Conservation (phyloP, 768 basidiomycete genomes). For the Pulveroboletus sp. region DNA sequence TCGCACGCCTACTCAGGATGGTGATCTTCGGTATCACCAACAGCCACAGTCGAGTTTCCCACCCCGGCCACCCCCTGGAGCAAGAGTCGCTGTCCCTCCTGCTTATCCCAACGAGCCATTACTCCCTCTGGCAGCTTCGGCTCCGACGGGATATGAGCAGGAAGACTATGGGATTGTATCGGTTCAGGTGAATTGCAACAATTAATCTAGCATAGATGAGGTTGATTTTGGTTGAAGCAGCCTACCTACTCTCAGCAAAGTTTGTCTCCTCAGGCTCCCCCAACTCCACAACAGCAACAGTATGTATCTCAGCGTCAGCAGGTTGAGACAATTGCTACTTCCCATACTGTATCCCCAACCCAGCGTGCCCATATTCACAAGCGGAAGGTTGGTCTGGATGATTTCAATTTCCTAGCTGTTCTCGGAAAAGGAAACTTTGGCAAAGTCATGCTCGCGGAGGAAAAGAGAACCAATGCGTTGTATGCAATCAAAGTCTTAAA, state of each 20-base stretch:
- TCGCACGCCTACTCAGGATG: slow-evolving; percentile 29
- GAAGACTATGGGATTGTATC: slow-evolving; percentile 22
- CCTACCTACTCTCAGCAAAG: slow-evolving; percentile 22
- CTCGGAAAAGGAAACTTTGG: slow-evolving; percentile 99
- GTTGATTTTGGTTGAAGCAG: slow-evolving; percentile 14
- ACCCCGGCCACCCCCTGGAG: slow-evolving; percentile 36
- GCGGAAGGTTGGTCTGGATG: slow-evolving; percentile 92
- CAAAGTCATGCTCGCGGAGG: slow-evolving; percentile 99
- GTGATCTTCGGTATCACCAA: slow-evolving; percentile 39
- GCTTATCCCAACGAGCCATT: slow-evolving; percentile 33
- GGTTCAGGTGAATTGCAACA: slow-evolving; percentile 19
- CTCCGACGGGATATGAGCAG: slow-evolving; percentile 24
- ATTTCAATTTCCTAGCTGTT: slow-evolving; percentile 98
- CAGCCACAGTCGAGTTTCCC: slow-evolving; percentile 31
- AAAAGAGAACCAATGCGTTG: slow-evolving; percentile 83
- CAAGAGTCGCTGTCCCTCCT: slow-evolving; percentile 33
- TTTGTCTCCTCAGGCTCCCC: slow-evolving; percentile 16
- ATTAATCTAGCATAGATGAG: background rate
- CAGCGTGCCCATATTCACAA: slow-evolving; percentile 46
- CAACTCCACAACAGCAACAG: slow-evolving; percentile 24
- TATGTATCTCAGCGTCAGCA: slow-evolving; percentile 29
- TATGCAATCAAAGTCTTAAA: slow-evolving; percentile 99
- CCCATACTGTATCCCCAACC: slow-evolving; percentile 35
- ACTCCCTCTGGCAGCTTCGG: slow-evolving; percentile 20
- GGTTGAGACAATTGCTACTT: slow-evolving; percentile 16